Conservation (phyloP, 2,329 filamentous ascomycete species). For the Nothophoma quercina region DNA sequence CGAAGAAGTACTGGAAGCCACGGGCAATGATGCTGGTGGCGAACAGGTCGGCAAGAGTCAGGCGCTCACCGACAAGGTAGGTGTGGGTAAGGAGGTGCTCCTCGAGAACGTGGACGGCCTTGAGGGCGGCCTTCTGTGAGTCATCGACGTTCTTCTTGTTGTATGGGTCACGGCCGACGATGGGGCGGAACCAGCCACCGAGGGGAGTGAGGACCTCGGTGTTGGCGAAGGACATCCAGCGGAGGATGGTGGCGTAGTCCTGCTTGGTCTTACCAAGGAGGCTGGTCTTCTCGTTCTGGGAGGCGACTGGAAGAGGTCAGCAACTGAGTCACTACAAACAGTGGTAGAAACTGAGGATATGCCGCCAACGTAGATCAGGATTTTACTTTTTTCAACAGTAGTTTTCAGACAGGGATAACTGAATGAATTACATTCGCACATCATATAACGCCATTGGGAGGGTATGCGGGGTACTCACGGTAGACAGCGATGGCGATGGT, state of each 20-base stretch:
- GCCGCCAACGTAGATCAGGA: conserved; percentile 76
- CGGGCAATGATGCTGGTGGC: conserved; percentile 78
- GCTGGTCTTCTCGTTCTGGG: conserved; percentile 99
- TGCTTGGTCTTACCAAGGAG: conserved; percentile 99
- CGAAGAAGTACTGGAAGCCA: conserved; percentile 93
- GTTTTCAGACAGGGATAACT: conserved; percentile 85
- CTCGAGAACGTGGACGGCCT: conserved; percentile 78
- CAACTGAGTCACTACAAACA: conserved; percentile 37
- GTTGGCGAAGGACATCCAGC: conserved; percentile 99
- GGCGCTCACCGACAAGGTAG: conserved; percentile 95
- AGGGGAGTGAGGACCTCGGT: conserved; percentile 77
- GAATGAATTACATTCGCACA: conserved; percentile 74
- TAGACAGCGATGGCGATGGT: conserved; percentile 96
- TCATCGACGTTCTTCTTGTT: conserved; percentile 98
- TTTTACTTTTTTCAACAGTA: conserved; percentile 79
- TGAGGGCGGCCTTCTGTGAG: conserved; percentile 70
- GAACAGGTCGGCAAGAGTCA: conserved; percentile 96
- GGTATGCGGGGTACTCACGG: conserved; percentile 69
- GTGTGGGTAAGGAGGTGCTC: conserved; percentile 90
- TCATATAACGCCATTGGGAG: conserved; percentile 51
- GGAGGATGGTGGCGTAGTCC: conserved; percentile 97
- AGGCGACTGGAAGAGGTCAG: conserved; percentile 73
- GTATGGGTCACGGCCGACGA: conserved; percentile 82
- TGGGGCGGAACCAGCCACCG: conserved; percentile 83
- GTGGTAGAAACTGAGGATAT: conserved; percentile 12